Conservation (phyloP, 768 basidiomycete species). For the Strobilomyces dryophilus region DNA sequence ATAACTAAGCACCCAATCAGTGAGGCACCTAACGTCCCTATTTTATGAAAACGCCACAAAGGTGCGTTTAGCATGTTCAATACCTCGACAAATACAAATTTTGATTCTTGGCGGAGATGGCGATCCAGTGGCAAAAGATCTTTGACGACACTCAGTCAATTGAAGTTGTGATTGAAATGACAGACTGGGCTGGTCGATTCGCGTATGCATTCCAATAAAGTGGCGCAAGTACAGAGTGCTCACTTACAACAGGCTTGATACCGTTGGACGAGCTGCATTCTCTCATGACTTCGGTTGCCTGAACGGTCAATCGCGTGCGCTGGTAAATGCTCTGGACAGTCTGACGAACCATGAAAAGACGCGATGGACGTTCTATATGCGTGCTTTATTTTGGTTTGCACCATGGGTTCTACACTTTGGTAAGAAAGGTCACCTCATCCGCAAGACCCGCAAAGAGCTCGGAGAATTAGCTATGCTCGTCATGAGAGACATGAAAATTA, state of each 20-base stretch:
- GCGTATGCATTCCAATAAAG: slow-evolving; percentile 40
- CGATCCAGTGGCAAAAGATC: slow-evolving; percentile 44
- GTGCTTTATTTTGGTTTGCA: slow-evolving; percentile 57
- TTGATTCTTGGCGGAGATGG: slow-evolving; percentile 32
- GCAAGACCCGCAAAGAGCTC: slow-evolving; percentile 48
- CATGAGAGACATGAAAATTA: slow-evolving; percentile 50
- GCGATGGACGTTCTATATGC: slow-evolving; percentile 57
- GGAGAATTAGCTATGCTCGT: slow-evolving; percentile 48
- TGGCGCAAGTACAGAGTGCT: background rate
- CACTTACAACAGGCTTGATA: slow-evolving; percentile 44
- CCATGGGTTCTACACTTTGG: slow-evolving; percentile 54
- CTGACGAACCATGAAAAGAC: slow-evolving; percentile 60
- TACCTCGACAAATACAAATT: background rate
- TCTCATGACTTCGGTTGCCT: slow-evolving; percentile 59
- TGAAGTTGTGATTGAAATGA: slow-evolving; percentile 49
- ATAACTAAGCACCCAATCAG: slow-evolving; percentile 43
- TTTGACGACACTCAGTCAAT: slow-evolving; percentile 39
- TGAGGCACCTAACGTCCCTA: slow-evolving; percentile 46
- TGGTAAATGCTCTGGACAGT: slow-evolving; percentile 52
- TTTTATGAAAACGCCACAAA: slow-evolving; percentile 56
- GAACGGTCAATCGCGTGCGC: slow-evolving; percentile 41
- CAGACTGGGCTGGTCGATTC: slow-evolving; percentile 57
- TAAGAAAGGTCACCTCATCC: slow-evolving; percentile 56
- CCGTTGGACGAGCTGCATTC: slow-evolving; percentile 58
- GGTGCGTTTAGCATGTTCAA: slow-evolving; percentile 7